Conservation (phyloP, 805 yeast genomes). For the Ogataea paradorogensis region DNA sequence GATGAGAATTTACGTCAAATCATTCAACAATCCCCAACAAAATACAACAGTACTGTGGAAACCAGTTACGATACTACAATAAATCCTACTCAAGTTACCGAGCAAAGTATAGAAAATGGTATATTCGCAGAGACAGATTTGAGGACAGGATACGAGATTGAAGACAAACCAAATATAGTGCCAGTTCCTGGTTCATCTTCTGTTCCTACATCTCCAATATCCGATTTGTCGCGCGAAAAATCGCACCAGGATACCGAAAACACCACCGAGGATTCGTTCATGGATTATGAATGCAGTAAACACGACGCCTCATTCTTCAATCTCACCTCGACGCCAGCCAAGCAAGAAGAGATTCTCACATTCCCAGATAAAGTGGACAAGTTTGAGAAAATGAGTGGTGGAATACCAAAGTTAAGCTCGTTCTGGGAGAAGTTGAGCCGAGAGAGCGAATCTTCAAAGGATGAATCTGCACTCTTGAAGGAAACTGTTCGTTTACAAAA, state of each 20-base stretch:
- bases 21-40: conserved; percentile 16
- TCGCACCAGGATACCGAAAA: conserved; percentile 10
- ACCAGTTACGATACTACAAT: background rate
- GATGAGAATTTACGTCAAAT: conserved; percentile 25
- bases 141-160: background rate
- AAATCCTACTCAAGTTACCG: too few species aligned
- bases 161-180: background rate
- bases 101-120: too few species aligned
- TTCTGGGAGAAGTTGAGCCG: conserved; percentile 12
- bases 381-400: conserved; percentile 31
- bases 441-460: conserved; percentile 1
- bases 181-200: background rate
- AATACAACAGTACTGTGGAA: background rate
- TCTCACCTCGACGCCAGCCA: conserved; percentile 14
- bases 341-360: conserved; percentile 4
- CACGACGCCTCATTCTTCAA: conserved; percentile 1
- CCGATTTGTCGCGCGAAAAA: conserved; percentile 4
- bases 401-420: conserved; percentile 15
- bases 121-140: too few species aligned
- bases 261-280: conserved; percentile 4
- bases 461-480: background rate
- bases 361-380: conserved; percentile 29
- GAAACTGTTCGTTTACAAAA: conserved; percentile 6
- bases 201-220: background rate
- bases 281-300: conserved; percentile 4